Percentiles rank a stretch among this genome's conserved stretches.
Evolutionary conservation across 345 rosid genomes (phyloP).

Genomic region (Citrus inodora): DNA sequence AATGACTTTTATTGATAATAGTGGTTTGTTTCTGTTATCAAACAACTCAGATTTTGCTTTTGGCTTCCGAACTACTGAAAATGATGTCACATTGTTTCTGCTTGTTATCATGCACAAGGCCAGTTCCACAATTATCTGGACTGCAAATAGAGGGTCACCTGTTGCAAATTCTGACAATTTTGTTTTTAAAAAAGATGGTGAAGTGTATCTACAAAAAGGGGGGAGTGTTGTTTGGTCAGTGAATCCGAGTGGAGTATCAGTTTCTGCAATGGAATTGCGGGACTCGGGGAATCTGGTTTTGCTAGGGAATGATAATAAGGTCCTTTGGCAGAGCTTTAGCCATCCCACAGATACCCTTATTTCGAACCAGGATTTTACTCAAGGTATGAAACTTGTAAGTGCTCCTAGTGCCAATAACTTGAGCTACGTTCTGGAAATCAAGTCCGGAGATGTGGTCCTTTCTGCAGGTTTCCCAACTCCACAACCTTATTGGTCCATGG

Average conservation of each 20-base stretch:
- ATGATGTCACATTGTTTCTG: slow-evolving; percentile 43
- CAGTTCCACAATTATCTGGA: slow-evolving; percentile 51
- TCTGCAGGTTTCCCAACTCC: slow-evolving; percentile 56
- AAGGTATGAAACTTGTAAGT: slow-evolving; percentile 75
- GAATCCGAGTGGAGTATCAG: slow-evolving; percentile 43
- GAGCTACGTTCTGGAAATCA: slow-evolving; percentile 71
- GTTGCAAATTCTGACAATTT: slow-evolving; percentile 62
- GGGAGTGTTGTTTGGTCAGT: slow-evolving; percentile 56
- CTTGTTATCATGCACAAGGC: slow-evolving; percentile 50
- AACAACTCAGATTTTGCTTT: slow-evolving; percentile 57
- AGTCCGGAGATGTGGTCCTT: slow-evolving; percentile 69
- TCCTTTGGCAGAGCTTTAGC: slow-evolving; percentile 81
- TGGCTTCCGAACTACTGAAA: slow-evolving; percentile 43
- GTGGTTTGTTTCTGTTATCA: slow-evolving; percentile 69
- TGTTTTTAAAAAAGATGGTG: slow-evolving; percentile 50
- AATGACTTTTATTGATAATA: slow-evolving; percentile 63
- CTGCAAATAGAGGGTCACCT: slow-evolving; percentile 69
- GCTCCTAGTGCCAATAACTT: slow-evolving; percentile 43
- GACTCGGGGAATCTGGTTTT: slow-evolving; percentile 82
- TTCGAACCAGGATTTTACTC: slow-evolving; percentile 52
- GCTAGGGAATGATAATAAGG: slow-evolving; percentile 35
- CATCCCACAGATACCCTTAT: slow-evolving; percentile 79
- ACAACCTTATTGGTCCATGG: slow-evolving; percentile 84
- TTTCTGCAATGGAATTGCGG: slow-evolving; percentile 61
- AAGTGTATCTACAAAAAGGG: slow-evolving; percentile 44